Conservation (phyloP, 1,284 basidiomycete genomes). For the Phellopilus nigrolimitatus region DNA sequence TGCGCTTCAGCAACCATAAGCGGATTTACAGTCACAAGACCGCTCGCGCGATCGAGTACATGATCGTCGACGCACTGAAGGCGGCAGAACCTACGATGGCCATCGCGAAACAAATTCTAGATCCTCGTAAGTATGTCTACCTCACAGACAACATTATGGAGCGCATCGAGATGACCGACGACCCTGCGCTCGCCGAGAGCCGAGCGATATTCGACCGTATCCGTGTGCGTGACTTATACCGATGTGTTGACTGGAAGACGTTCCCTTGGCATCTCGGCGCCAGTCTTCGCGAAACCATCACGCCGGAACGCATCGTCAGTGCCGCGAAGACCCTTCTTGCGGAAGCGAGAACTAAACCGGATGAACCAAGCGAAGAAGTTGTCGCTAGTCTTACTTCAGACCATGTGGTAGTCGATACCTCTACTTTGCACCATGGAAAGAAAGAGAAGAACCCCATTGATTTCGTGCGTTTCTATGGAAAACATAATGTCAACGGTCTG, state of each 20-base stretch:
- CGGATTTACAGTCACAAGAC: constrained; percentile 75
- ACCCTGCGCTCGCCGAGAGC: constrained; percentile 51
- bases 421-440: constrained; percentile 71
- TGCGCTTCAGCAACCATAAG: constrained; percentile 72
- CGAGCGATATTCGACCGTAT: constrained; percentile 59
- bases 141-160: constrained; percentile 65
- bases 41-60: constrained; percentile 73
- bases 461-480: constrained; percentile 68
- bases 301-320: constrained; percentile 49
- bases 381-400: constrained; percentile 36
- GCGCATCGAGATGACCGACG: constrained; percentile 49
- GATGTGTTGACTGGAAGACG: constrained; percentile 61
- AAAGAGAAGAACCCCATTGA: constrained; percentile 63
- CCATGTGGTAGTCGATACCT: constrained; percentile 61
- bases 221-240: constrained; percentile 59
- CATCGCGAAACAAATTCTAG: constrained; percentile 50
- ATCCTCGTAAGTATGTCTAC: constrained; percentile 54
- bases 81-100: constrained; percentile 58
- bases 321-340: constrained; percentile 34
- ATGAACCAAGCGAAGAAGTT: constrained; percentile 27
- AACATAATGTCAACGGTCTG: constrained; percentile 55
- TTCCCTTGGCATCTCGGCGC: constrained; percentile 45
- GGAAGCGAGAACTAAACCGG: constrained; percentile 18
- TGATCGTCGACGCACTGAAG: constrained; percentile 70
- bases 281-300: constrained; percentile 42